These are phyloP conservation scores for Saxophila tyrrhenica DNA, from an alignment of 495 filamentous ascomycete genomes.

Conservation along the genomic window DNA sequence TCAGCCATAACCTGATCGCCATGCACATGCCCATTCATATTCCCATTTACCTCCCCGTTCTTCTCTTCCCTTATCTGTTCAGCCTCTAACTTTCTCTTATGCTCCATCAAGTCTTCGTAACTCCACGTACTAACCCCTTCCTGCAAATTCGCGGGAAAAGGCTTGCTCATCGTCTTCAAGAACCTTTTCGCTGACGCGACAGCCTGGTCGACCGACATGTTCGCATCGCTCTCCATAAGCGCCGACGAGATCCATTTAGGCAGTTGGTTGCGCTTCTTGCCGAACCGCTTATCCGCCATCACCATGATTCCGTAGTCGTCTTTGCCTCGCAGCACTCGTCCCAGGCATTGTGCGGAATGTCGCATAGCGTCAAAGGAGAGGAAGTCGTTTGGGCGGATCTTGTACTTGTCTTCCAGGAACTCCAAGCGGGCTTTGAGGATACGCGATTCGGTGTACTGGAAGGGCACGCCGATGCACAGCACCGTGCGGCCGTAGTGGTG, in stretches of 20 bases:
- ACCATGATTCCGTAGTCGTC: constrained; percentile 99
- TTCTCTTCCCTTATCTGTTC: constrained; percentile 39
- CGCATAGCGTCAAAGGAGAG: constrained; percentile 98
- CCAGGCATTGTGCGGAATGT: constrained; percentile 92
- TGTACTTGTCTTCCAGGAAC: constrained; percentile 92
- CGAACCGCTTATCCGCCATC: constrained; percentile 81
- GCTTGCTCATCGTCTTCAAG: constrained; percentile 78
- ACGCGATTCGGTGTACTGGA: constrained; percentile 96
- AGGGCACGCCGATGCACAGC: constrained; percentile 92
- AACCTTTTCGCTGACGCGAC: constrained; percentile 82
- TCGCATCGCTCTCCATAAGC: constrained; percentile 68
- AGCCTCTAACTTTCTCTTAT: constrained; percentile 66
- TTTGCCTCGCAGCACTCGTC: constrained; percentile 89
- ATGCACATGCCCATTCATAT: constrained; percentile 8
- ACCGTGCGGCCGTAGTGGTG: constrained; percentile 97
- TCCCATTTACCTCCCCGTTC: constrained; percentile 12
- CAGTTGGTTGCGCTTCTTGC: constrained; percentile 77
- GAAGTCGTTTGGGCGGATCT: constrained; percentile 95
- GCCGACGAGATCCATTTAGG: constrained; percentile 97
- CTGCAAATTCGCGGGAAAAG: constrained; percentile 69
- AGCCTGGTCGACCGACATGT: constrained; percentile 90
- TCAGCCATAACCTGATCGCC: constrained; percentile 14
- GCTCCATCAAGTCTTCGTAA: constrained; percentile 57
- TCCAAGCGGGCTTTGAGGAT: constrained; percentile 94
- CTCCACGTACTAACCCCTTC: constrained; percentile 92